Evolutionary conservation across 768 basidiomycete species (phyloP).

Genomic region (Mycena kentingensis): DNA sequence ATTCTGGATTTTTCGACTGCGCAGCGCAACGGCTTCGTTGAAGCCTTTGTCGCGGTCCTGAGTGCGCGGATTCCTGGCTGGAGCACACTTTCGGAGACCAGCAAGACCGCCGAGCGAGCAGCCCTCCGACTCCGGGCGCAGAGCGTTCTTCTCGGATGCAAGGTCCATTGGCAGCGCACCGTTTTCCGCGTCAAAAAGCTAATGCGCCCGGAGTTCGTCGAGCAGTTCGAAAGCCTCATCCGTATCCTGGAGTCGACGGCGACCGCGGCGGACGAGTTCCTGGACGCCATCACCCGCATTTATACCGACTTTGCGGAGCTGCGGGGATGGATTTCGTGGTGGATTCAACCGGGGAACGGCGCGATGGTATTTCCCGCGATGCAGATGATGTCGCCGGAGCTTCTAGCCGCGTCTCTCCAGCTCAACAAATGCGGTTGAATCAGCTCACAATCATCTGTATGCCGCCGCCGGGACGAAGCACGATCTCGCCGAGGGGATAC

Average conservation of each 20-base stretch:
- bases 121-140: background rate
- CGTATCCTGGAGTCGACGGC: background rate
- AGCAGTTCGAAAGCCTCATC: slow-evolving; percentile 3
- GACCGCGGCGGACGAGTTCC: background rate
- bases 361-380: slow-evolving; percentile 15
- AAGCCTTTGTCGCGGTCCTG: slow-evolving; percentile 6
- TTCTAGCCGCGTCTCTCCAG: background rate
- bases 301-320: slow-evolving; percentile 2
- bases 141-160: slow-evolving; percentile 4
- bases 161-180: slow-evolving; percentile 6
- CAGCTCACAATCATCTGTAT: slow-evolving; percentile 1
- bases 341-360: slow-evolving; percentile 10
- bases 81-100: background rate
- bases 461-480: background rate
- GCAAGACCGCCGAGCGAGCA: background rate
- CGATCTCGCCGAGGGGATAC: slow-evolving; percentile 5
- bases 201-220: background rate
- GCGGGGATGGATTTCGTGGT: slow-evolving; percentile 7
- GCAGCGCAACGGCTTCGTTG: slow-evolving; percentile 6
- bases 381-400: slow-evolving; percentile 6
- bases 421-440: slow-evolving; percentile 4
- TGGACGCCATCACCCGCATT: background rate
- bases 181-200: slow-evolving; percentile 4
- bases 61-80: slow-evolving; percentile 10
- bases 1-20: slow-evolving; percentile 11